phyloP scores from a whole-genome alignment of 176 grass and related monocot species.

The Melocanna baccifera region DNA sequence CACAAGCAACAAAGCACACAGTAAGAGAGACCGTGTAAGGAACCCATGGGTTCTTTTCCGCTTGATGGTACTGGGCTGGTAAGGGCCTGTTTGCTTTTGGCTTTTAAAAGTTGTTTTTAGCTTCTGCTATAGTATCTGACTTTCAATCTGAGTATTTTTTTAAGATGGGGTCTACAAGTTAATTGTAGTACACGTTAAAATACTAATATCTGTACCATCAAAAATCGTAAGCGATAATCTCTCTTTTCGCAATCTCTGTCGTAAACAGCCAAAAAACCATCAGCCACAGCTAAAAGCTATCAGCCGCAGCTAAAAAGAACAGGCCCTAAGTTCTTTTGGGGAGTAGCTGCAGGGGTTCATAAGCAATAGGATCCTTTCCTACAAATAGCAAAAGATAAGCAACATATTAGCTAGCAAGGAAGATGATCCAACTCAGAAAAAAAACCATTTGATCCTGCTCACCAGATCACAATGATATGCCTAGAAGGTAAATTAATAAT shows the following conservation, averaged over 20 bases:
- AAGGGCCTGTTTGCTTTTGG: too few relatives aligned
- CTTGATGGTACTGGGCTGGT: constrained; percentile 89
- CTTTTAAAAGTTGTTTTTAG: too few relatives aligned
- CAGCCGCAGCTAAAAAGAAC: too few relatives aligned
- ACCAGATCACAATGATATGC: neutral
- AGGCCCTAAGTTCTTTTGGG: constrained; percentile 81
- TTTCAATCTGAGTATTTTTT: too few relatives aligned
- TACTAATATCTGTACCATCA: too few relatives aligned
- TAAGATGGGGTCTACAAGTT: too few relatives aligned
- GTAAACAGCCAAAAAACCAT: too few relatives aligned
- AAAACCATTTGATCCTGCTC: neutral
- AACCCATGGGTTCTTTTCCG: constrained; percentile 84
- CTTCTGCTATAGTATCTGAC: too few relatives aligned
- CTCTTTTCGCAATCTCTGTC: too few relatives aligned
- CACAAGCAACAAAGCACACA: neutral
- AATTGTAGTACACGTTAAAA: too few relatives aligned
- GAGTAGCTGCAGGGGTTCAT: constrained; percentile 65
- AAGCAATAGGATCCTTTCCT: constrained; percentile 58
- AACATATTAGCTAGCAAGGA: neutral
- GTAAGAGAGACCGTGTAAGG: constrained; percentile 60
- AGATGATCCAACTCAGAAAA: neutral
- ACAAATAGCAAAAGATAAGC: neutral
- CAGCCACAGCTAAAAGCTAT: too few relatives aligned
- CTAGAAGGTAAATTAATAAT: neutral
- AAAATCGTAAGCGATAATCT: too few relatives aligned